Evolutionary conservation across 306 rosid species (phyloP), one percentile per base, ranked within the genome.

Genomic region (Casuarina glauca): DNA sequence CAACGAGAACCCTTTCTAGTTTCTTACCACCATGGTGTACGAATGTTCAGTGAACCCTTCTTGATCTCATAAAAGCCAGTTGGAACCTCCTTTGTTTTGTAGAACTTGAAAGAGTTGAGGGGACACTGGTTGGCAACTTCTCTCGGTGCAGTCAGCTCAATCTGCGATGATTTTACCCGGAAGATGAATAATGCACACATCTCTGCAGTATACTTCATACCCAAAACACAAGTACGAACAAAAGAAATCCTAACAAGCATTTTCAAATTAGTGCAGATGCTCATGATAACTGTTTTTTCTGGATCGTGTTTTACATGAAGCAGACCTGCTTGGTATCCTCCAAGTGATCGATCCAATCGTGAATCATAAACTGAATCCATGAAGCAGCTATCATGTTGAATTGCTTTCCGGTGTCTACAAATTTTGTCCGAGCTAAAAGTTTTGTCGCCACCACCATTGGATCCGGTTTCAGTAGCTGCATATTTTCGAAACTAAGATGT

Each of bases 361-460:
- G 91, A 5, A 89, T 84, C 93, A 89, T 89, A 53, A 89, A 87
- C 52, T 89, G 91, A 82, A 87, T 84, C 93, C 91, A 89, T 76
- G 93, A 87, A 66, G 90, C 88, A n/a, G 93, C 91, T 3, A 89
- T 80, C 44, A 89, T 35, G 70, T 89, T 89, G 79, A 89, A 89
- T 74, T 89, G 91, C 51, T 89, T 89, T 7, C 83, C 93, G 0
- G 87, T 89, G 77, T 87, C 90, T 58, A 79, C 85, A 26, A 52
- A 78, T 4, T 68, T 84, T 71, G 48, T 89, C 3, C 91, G 69
- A 0, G 89, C 81, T 0, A 89, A 81, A 52, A 89, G 86, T 63
- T 87, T 89, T 1, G 91, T 78, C 5, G 87, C 93, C 13, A 89
- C 89, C 63, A 80, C 83, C 80, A 84, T 74, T 7, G 93, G 93